A percentile compares a stretch with the other conserved stretches of the same genome.
These are phyloP conservation scores for Phyllosticta citribraziliensis DNA, from an alignment of 2,329 filamentous ascomycete genomes.

Conservation along the genomic window DNA sequence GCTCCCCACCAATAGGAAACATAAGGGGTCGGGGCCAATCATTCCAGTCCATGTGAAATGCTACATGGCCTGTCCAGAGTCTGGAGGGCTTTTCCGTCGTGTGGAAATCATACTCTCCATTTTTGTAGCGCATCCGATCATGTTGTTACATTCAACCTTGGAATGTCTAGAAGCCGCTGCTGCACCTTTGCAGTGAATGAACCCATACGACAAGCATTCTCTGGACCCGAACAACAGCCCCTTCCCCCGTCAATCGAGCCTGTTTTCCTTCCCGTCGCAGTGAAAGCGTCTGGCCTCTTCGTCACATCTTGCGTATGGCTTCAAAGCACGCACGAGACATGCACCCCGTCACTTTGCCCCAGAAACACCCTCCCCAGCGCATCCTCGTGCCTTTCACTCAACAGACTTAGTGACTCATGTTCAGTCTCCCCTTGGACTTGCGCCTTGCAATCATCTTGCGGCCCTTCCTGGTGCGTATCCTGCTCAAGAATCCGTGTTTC, in stretches of 20 bases:
- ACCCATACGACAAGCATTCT: neutral
- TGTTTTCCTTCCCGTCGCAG: neutral
- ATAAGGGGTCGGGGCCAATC: neutral
- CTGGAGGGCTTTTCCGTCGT: neutral
- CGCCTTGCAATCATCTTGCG: conserved; percentile 45
- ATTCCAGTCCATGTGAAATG: neutral
- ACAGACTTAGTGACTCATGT: conserved; percentile 3
- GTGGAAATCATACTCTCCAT: neutral
- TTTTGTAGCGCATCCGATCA: neutral
- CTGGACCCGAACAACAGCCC: neutral
- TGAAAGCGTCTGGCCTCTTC: neutral
- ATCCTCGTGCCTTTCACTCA: neutral
- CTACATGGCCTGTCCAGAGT: neutral
- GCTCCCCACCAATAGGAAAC: neutral
- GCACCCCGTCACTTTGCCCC: neutral
- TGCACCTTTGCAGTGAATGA: neutral
- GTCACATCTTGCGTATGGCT: neutral
- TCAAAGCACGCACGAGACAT: neutral
- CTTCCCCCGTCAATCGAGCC: neutral
- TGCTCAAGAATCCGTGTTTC: conserved; percentile 49
- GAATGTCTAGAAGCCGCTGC: neutral
- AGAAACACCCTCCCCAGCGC: neutral
- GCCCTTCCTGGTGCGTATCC: conserved; percentile 44
- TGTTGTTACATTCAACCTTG: neutral
- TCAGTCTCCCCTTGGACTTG: conserved; percentile 40